Evolutionary conservation across 2,329 filamentous ascomycete species (phyloP), one percentile per base, ranked within the genome.

Genomic region (Ceratocystis papillata): DNA sequence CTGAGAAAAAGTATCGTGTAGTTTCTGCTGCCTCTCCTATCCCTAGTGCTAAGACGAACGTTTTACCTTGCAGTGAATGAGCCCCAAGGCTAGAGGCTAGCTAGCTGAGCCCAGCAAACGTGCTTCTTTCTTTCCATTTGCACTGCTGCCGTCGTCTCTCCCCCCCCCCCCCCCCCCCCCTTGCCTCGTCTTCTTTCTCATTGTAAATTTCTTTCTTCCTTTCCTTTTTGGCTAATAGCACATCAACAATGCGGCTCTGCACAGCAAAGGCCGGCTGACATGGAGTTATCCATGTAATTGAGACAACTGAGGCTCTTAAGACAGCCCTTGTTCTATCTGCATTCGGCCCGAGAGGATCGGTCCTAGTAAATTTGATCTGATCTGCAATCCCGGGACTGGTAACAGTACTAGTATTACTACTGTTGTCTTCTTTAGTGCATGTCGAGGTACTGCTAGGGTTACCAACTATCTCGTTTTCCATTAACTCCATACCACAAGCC

Each of bases 321-420:
- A 12, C 20, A 41, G 10, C 45, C 64, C 64, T 50, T 60, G 63
- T 59, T 22, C 25, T 61, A 20, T 65, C 25, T 48, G 44, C 57
- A 65, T 65, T 65, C 64, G 64, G 64, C 55, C 64, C 64, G 64
- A 65, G 64, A 61, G 53, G 44, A 64, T 64, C 53, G 17, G 28
- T 30, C 15, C 53, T 30, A 59, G 25, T 59, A 33, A 59, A 59
- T 37, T 59, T 33, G n/a, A 59, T 59, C 53, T 59, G 53, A 59
- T 59, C 53, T 59, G 53, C 53, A 15, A 20, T 59, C 53, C 28
- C 28, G 28, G 53, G 28, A 59, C 7, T 59, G 7, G 53, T n/a
- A 59, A 37, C 28, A 8, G 28, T 7, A 7, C 33, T 33, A 17
- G 6, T 30, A 17, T 50, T 20, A 17, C 28, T 59, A 17, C 53